These are phyloP conservation scores for Schoenoplectus triqueter DNA, from an alignment of 202 grass and related monocot species.

Conservation along the genomic window DNA sequence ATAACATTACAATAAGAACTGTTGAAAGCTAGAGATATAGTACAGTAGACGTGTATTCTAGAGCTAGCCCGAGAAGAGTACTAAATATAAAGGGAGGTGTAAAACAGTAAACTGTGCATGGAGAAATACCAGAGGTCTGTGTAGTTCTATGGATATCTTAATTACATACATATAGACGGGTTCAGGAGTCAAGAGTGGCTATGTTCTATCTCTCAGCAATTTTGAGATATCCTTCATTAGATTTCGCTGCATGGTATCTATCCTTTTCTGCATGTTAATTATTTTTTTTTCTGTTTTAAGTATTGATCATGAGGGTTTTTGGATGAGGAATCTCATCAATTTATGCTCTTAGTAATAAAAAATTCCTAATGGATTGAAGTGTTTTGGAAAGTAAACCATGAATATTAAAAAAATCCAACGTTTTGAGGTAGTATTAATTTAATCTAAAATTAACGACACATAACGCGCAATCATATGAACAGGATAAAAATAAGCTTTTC, in stretches of 20 bases:
- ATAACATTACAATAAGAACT: not conserved
- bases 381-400: not conserved
- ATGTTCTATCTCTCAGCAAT: not conserved
- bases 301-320: not conserved
- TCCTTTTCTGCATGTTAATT: constrained; percentile 8
- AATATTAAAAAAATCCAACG: constrained; percentile 33
- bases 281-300: constrained; percentile 18
- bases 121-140: not conserved
- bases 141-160: not conserved
- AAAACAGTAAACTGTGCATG: not conserved
- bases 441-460: constrained; percentile 14
- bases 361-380: constrained; percentile 29
- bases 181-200: not conserved
- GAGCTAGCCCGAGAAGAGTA: not conserved
- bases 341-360: constrained; percentile 7
- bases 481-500: not conserved
- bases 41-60: not conserved
- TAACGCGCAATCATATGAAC: constrained; percentile 10
- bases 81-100: not conserved
- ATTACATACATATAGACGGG: not conserved
- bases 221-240: constrained; percentile 8
- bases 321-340: constrained; percentile 23
- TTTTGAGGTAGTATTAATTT: constrained; percentile 17
- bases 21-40: constrained; percentile 1
- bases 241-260: not conserved